Percentiles rank a stretch among this genome's conserved stretches.
Conservation (phyloP, 805 yeast genomes). For the Spencermartinsiella europaea region DNA sequence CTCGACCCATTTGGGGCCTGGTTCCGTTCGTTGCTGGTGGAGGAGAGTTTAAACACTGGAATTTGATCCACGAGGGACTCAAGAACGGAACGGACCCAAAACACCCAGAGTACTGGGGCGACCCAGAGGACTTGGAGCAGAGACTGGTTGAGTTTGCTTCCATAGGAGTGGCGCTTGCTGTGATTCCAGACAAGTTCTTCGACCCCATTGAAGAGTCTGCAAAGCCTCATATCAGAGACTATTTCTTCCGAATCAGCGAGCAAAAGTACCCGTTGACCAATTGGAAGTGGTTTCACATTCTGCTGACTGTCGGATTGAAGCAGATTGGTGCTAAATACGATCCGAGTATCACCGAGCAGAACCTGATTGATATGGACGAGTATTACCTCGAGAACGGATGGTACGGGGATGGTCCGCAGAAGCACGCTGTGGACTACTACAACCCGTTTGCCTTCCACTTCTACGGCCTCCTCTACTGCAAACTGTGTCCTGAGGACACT, state of each 20-base stretch:
- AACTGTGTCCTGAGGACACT: slow-evolving; percentile 18
- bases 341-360: slow-evolving; percentile 15
- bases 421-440: slow-evolving; percentile 27
- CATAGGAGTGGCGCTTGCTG: slow-evolving; percentile 25
- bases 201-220: slow-evolving; percentile 24
- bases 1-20: slow-evolving; percentile 29
- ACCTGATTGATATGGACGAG: slow-evolving; percentile 24
- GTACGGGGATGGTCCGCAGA: slow-evolving; percentile 29
- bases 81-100: slow-evolving; percentile 26
- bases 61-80: slow-evolving; percentile 22
- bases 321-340: slow-evolving; percentile 23
- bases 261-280: slow-evolving; percentile 12
- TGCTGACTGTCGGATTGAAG: slow-evolving; percentile 27
- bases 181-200: slow-evolving; percentile 26
- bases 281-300: slow-evolving; percentile 28
- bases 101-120: slow-evolving; percentile 28
- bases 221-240: slow-evolving; percentile 19
- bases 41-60: slow-evolving; percentile 21
- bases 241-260: slow-evolving; percentile 20
- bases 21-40: slow-evolving; percentile 25
- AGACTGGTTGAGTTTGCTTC: slow-evolving; percentile 31
- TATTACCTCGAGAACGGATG: slow-evolving; percentile 30
- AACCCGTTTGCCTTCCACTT: slow-evolving; percentile 31
- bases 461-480: slow-evolving; percentile 26
- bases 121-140: slow-evolving; percentile 23